Percentiles rank a stretch among this genome's conserved stretches.
These are phyloP conservation scores for Bipolaris cookei DNA, from an alignment of 2,329 filamentous ascomycete genomes.

Conservation along the genomic window DNA sequence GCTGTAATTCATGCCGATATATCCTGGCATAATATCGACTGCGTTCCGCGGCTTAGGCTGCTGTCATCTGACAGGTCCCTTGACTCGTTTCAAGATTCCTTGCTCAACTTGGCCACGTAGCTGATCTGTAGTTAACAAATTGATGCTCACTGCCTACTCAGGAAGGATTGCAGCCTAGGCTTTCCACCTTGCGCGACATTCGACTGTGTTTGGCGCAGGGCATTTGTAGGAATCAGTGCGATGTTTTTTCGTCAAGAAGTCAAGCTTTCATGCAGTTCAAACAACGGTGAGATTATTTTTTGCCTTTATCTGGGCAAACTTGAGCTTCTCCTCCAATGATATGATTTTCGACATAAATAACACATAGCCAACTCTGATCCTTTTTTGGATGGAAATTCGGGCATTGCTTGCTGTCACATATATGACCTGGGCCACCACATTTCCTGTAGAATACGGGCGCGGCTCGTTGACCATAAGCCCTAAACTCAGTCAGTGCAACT, in stretches of 20 bases:
- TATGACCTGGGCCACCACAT: not conserved
- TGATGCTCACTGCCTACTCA: not conserved
- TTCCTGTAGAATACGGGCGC: not conserved
- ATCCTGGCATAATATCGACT: too few relatives aligned
- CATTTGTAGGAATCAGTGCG: not conserved
- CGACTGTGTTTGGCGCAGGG: not conserved
- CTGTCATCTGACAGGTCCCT: too few relatives aligned
- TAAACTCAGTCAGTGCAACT: not conserved
- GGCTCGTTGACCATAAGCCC: not conserved
- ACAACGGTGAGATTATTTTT: not conserved
- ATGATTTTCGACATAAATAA: not conserved
- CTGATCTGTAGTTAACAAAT: not conserved
- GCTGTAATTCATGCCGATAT: too few relatives aligned
- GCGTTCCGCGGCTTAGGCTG: too few relatives aligned
- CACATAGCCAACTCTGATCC: not conserved
- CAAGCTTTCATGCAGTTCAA: not conserved
- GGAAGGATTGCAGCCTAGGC: not conserved
- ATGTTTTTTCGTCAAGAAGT: not conserved
- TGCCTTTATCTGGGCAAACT: not conserved
- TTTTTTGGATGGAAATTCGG: not conserved
- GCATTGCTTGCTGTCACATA: not conserved
- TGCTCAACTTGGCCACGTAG: not conserved
- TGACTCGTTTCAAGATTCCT: not conserved
- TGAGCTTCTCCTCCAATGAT: not conserved
- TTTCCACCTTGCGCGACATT: not conserved